Base-by-base conservation (phyloP, 352 stramenopile species). In the Phytopythium montanum region DNA sequence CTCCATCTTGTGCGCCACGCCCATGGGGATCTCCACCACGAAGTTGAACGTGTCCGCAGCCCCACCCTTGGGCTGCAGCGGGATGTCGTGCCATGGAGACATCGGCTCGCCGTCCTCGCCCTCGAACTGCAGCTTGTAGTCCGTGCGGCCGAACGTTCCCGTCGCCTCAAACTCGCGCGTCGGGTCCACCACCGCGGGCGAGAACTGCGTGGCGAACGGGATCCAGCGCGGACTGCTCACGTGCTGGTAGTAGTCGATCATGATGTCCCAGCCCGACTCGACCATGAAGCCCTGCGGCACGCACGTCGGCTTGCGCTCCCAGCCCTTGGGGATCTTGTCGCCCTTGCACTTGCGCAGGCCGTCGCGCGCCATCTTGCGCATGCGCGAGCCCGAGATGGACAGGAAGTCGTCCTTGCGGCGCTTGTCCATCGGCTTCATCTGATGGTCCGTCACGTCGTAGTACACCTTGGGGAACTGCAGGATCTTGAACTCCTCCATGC, bases 171-270 rank as follows among this genome's bases (percentile, higher is more conserved):
- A 87, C 38, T 61, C 49, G 25, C 76, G 75, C 41, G 70, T 67
- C 0, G 63, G 53, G 59, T 91, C 81, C 8, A 87, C 54, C 0
- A 74, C 58, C 26, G 79, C 66, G 31, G 78, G 64, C 5, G 73
- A 70, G 51, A 90, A 90, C 60, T 88, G 84, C 29, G 73, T 90
- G n/a, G 81, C 73, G 61, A 88, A 94, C 48, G 79, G 81, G 34
- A 91, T 86, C 79, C 84, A 92, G 21, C 77, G 80, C 21, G 81
- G 70, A n/a, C 77, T 91, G 59, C 98, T 83, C 58, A 97, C 82
- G 62, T 98, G 97, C 70, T 97, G 93, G 81, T 99, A 99, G 69
- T 99, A 99, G 65, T 99, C 94, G 50, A 98, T 97, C 67, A 99
- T 98, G 61, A 98, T 97, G 57, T 98, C 91, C 97, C 97, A 99